Evolutionary conservation across 1,139 yeast species (phyloP).

Genomic region (Geotrichum phurueaensis): DNA sequence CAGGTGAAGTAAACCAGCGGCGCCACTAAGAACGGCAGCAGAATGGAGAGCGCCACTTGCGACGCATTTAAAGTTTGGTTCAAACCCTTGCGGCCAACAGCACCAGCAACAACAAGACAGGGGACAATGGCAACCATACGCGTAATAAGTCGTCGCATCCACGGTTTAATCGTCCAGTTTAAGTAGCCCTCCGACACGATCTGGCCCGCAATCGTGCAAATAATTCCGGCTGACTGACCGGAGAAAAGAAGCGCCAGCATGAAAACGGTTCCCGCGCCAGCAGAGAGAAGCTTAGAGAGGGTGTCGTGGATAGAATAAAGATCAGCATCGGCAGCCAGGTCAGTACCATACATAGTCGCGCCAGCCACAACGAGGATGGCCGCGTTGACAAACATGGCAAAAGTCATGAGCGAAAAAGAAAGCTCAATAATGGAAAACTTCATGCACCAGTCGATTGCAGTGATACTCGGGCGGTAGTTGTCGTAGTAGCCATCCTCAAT

Average conservation of each 20-base stretch:
- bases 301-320: constrained; percentile 76
- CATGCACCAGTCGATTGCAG: constrained; percentile 66
- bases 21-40: constrained; percentile 69
- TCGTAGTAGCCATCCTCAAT: constrained; percentile 25
- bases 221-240: constrained; percentile 98
- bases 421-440: constrained; percentile 70
- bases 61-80: constrained; percentile 71
- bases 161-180: constrained; percentile 80
- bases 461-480: constrained; percentile 57
- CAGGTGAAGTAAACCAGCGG: constrained; percentile 75
- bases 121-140: constrained; percentile 84
- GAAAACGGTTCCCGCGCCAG: constrained; percentile 89
- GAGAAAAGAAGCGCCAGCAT: constrained; percentile 87
- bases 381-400: constrained; percentile 79
- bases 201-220: constrained; percentile 96
- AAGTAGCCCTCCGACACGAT: constrained; percentile 94
- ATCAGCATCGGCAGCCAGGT: constrained; percentile 80
- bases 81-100: constrained; percentile 81
- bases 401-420: constrained; percentile 65
- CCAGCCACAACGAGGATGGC: constrained; percentile 84
- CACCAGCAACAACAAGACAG: constrained; percentile 69
- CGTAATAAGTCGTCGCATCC: constrained; percentile 75
- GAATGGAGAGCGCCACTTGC: constrained; percentile 66
- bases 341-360: constrained; percentile 62
- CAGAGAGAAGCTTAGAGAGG: constrained; percentile 65